These are phyloP conservation scores for Suillus discolor DNA, from an alignment of 768 basidiomycete genomes.

Conservation along the genomic window DNA sequence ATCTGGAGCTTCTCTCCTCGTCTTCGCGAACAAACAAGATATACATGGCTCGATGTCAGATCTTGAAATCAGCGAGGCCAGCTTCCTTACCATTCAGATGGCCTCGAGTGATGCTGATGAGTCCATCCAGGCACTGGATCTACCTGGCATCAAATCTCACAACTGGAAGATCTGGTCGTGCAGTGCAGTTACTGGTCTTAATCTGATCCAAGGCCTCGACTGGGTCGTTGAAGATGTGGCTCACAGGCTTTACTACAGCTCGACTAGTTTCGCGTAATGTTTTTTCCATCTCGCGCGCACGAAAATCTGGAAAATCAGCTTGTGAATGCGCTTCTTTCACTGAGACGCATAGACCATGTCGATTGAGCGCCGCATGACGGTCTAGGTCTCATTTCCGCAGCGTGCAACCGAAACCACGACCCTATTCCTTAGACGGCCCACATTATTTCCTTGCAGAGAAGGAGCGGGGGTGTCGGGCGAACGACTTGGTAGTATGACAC, in stretches of 20 bases:
- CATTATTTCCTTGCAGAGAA: background rate
- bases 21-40: constrained; percentile 99
- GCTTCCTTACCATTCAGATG: constrained; percentile 29
- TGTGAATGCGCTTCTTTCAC: background rate
- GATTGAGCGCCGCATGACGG: background rate
- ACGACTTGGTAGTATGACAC: background rate
- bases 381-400: background rate
- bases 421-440: background rate
- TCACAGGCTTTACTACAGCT: constrained; percentile 81
- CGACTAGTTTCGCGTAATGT: constrained; percentile 27
- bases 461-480: background rate
- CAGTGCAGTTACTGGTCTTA: constrained; percentile 88
- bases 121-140: constrained; percentile 69
- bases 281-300: background rate
- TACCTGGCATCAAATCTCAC: constrained; percentile 82
- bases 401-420: background rate
- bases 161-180: constrained; percentile 90
- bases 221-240: constrained; percentile 94
- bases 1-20: constrained; percentile 92
- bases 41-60: constrained; percentile 84
- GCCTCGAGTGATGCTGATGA: background rate
- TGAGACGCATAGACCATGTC: background rate
- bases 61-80: constrained; percentile 80
- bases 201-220: constrained; percentile 82
- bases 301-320: background rate